Evolutionary conservation across 345 rosid species (phyloP).

Genomic region (Salix koriyanagi): DNA sequence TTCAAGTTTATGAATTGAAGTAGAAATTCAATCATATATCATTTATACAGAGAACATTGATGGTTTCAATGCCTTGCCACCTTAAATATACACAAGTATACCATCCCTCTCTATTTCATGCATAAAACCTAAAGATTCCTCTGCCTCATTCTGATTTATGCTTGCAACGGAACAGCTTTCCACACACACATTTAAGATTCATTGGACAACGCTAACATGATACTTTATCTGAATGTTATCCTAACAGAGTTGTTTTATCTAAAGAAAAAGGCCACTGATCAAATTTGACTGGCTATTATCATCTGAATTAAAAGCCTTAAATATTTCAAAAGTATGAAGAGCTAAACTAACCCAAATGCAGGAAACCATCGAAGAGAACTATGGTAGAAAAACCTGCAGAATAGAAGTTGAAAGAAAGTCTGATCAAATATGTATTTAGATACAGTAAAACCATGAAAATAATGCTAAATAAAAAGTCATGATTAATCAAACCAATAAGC

Average conservation of each 20-base stretch:
- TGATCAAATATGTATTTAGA: not conserved
- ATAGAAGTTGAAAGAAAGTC: constrained; percentile 1
- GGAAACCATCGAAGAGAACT: constrained; percentile 91
- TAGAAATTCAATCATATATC: not conserved
- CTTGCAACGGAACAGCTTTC: not conserved
- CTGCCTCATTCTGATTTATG: not conserved
- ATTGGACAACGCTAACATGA: not conserved
- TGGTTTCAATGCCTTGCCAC: not conserved
- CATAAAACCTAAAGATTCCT: not conserved
- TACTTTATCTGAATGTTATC: not conserved
- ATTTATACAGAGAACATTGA: not conserved
- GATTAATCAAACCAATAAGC: not conserved
- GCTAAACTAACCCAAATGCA: constrained; percentile 58
- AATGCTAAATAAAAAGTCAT: not conserved
- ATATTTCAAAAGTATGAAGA: not conserved
- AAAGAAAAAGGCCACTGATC: not conserved
- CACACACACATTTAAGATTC: not conserved
- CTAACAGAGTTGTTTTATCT: not conserved
- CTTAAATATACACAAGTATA: not conserved
- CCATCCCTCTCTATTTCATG: not conserved
- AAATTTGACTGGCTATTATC: too few species aligned
- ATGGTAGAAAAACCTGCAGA: constrained; percentile 86
- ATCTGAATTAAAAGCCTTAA: too few species aligned
- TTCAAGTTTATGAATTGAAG: not conserved
- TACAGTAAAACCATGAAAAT: not conserved